A percentile compares a stretch with the other conserved stretches of the same genome.
Conservation (phyloP, 768 basidiomycete genomes). For the Panellus pusillus region DNA sequence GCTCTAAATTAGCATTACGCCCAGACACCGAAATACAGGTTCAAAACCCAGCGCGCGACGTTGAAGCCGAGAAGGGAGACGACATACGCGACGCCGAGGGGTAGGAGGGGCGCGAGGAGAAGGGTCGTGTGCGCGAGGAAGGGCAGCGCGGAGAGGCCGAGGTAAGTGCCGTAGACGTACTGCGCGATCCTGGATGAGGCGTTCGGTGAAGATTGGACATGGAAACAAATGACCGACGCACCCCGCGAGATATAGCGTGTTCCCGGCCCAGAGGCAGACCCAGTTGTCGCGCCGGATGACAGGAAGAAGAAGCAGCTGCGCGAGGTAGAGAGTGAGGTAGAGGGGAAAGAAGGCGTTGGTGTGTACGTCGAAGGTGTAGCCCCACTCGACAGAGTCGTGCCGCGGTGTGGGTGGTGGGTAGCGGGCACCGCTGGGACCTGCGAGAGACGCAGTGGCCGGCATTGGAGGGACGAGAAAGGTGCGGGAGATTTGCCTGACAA, state of each 20-base stretch:
- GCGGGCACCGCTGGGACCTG: slow-evolving; percentile 56
- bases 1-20: no score
- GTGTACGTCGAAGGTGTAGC: slow-evolving; percentile 94
- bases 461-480: slow-evolving; percentile 20
- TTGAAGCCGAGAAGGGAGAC: slow-evolving; percentile 90
- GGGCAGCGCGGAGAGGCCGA: slow-evolving; percentile 86
- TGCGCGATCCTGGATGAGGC: slow-evolving; percentile 66
- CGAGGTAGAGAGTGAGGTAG: slow-evolving; percentile 86
- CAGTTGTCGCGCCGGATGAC: slow-evolving; percentile 83
- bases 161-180: slow-evolving; percentile 89
- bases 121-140: slow-evolving; percentile 90
- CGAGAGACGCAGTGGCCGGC: slow-evolving; percentile 18
- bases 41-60: slow-evolving; percentile 78
- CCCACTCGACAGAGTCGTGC: slow-evolving; percentile 21
- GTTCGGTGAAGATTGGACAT: neutral
- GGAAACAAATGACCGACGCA: slow-evolving; percentile 35
- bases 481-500: slow-evolving; percentile 18
- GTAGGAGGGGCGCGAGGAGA: slow-evolving; percentile 86
- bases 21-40: slow-evolving; percentile 65
- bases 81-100: slow-evolving; percentile 83
- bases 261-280: slow-evolving; percentile 93
- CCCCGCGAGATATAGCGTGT: slow-evolving; percentile 89
- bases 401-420: slow-evolving; percentile 59
- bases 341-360: slow-evolving; percentile 96
- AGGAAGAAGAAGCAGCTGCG: slow-evolving; percentile 83